Evolutionary conservation across 2,329 filamentous ascomycete species (phyloP).

Genomic region (Aspergillus vadensis): DNA sequence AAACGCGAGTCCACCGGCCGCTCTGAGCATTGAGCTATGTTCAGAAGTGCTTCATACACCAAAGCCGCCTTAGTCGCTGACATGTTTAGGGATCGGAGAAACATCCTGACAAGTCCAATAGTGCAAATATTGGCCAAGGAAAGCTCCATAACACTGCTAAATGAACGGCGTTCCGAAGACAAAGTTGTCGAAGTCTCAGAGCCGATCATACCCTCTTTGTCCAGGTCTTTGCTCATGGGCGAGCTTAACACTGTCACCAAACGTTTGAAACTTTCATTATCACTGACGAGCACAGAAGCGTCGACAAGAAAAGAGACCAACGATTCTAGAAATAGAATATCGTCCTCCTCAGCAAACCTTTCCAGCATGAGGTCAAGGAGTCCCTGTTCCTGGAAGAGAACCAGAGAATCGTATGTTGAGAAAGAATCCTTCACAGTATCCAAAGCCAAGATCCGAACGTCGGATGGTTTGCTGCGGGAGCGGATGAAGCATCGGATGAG

Average conservation of each 20-base stretch:
- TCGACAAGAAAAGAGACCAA: slow-evolving; percentile 44
- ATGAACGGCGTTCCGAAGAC: slow-evolving; percentile 35
- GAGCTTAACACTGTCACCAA: slow-evolving; percentile 38
- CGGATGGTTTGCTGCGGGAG: slow-evolving; percentile 40
- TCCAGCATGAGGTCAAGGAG: slow-evolving; percentile 37
- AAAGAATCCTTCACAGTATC: slow-evolving; percentile 45
- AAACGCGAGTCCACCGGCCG: slow-evolving; percentile 71
- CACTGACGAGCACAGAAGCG: slow-evolving; percentile 29
- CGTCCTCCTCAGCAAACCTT: slow-evolving; percentile 40
- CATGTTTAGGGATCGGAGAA: slow-evolving; percentile 70
- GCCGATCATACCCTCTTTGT: slow-evolving; percentile 36
- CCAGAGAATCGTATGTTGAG: slow-evolving; percentile 31
- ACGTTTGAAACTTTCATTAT: slow-evolving; percentile 36
- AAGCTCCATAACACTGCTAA: slow-evolving; percentile 32
- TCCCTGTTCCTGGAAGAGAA: slow-evolving; percentile 36
- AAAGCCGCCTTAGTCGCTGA: slow-evolving; percentile 66
- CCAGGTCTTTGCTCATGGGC: slow-evolving; percentile 39
- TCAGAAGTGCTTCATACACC: slow-evolving; percentile 65
- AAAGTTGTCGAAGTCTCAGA: slow-evolving; percentile 42
- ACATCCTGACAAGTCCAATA: slow-evolving; percentile 72
- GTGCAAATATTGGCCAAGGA: slow-evolving; percentile 65
- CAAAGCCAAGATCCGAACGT: slow-evolving; percentile 43
- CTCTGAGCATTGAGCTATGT: slow-evolving; percentile 61
- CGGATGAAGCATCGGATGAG: slow-evolving; percentile 42
- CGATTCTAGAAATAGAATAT: slow-evolving; percentile 42